Percentiles rank a stretch among this genome's conserved stretches.
phyloP scores from a whole-genome alignment of 2,329 filamentous ascomycete species.

The Diaporthe sp. region DNA sequence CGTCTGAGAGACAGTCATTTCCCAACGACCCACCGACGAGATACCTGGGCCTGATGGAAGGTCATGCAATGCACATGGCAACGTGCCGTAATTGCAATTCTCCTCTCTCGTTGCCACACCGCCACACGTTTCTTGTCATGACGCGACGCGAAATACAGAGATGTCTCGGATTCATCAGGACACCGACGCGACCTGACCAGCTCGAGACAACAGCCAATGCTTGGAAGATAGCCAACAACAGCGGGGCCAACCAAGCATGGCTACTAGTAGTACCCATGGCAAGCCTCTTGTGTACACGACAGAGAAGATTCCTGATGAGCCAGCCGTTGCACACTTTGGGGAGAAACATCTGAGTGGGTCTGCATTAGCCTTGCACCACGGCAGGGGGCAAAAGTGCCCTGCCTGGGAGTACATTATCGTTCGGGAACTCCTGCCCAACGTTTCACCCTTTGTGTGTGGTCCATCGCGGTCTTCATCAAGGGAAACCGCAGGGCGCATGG shows the following conservation, averaged over 20 bases:
- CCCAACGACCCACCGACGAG: not conserved
- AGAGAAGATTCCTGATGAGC: not conserved
- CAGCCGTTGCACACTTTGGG: constrained; percentile 12
- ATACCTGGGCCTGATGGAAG: not conserved
- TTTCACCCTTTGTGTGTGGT: not conserved
- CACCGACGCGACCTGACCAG: not conserved
- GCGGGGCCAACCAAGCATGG: not conserved
- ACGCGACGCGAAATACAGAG: not conserved
- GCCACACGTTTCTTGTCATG: not conserved
- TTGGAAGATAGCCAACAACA: not conserved
- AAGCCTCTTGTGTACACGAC: not conserved
- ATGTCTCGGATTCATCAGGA: constrained; percentile 11
- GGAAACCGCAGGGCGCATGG: constrained; percentile 16
- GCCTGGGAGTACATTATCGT: constrained; percentile 7
- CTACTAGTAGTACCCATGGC: too few species aligned
- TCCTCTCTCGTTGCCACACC: not conserved
- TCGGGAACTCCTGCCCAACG: constrained; percentile 21
- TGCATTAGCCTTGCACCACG: constrained; percentile 3
- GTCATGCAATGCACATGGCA: not conserved
- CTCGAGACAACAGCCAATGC: not conserved
- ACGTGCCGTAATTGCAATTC: not conserved
- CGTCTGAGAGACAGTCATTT: constrained; percentile 15
- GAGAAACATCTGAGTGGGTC: not conserved
- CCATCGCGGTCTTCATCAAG: not conserved
- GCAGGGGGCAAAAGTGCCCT: not conserved